Base-by-base conservation (phyloP, 2,329 filamentous ascomycete genomes). In the Stemphylium vesicarium region DNA sequence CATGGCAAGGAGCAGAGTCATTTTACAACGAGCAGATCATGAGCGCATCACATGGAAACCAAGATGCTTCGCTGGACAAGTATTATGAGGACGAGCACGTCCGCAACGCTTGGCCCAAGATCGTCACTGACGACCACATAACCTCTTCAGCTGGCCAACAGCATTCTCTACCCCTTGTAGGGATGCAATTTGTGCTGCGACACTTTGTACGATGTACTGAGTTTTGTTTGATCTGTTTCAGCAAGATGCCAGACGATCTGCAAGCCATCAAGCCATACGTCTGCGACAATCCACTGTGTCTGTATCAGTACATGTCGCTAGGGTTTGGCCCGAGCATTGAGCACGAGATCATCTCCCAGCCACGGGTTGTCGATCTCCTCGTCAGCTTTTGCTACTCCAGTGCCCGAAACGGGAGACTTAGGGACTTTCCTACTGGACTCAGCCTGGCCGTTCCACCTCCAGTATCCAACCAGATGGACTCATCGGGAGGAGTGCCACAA, bases 291-390 rank as follows among this genome's bases (percentile, higher is more conserved):
- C 80, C 82, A 1, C 80, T 97, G 3, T 97, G 93, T 67, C 79
- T 96, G 4, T 96, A 90, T 67, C 93, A 97, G 69, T 96, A 95
- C 76, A 90, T 96, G 82, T 82, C 85, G 13, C 80, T 96, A n/a
- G 92, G 91, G 0, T 88, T 96, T 66, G 93, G 92, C 0, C 89
- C 91, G 1, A 92, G 86, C 64, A 86, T 96, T 51, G 92, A 97
- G 71, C 87, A 93, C 69, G 92, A 96, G 68, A 89, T 97, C 18
- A 69, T 89, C 22, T 84, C 85, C 11, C 90, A 93, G 69, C 91
- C 92, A 1, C 85, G 87, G 51, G 91, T 96, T 0, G 90, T 96
- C 11, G 93, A 97, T 69, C 80, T 97, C 2, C 82, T 97, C 0
- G 77, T 96, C 41, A 93, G 87, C 73, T 90, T 97, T 69, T 93